These are phyloP conservation scores for Irpex sp. DNA, from an alignment of 1,284 basidiomycete species.

Conservation along the genomic window DNA sequence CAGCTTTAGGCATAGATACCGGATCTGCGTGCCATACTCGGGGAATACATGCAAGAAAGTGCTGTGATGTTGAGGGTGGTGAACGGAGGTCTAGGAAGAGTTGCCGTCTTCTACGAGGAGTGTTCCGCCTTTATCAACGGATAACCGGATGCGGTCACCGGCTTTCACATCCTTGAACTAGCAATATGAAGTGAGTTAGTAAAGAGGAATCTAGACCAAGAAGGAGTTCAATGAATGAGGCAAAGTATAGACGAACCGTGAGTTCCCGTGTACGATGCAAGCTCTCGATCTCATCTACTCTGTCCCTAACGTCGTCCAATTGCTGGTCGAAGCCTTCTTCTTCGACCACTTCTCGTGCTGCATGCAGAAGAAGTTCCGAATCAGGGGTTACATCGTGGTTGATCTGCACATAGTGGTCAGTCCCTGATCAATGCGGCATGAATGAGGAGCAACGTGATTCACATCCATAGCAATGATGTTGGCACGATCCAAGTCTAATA, in stretches of 20 bases:
- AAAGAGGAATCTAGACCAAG: background rate
- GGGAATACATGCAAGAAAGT: constrained; percentile 3
- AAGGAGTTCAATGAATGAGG: background rate
- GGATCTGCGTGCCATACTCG: background rate
- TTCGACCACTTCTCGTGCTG: constrained; percentile 64
- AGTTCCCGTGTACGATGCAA: constrained; percentile 69
- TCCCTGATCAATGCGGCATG: constrained; percentile 3
- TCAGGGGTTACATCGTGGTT: constrained; percentile 78
- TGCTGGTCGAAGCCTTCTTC: constrained; percentile 72
- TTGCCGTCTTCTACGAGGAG: constrained; percentile 19
- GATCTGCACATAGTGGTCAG: constrained; percentile 36
- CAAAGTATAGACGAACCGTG: constrained; percentile 43
- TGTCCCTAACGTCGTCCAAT: constrained; percentile 64
- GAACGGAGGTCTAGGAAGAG: background rate
- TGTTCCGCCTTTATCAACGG: constrained; percentile 58
- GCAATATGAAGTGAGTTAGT: background rate
- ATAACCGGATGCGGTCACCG: constrained; percentile 55
- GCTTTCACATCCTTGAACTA: constrained; percentile 61
- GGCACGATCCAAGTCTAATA: constrained; percentile 53
- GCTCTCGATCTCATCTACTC: constrained; percentile 75
- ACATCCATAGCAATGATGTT: constrained; percentile 82
- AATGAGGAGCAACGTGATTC: constrained; percentile 21
- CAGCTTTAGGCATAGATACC: background rate
- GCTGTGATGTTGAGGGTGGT: background rate
- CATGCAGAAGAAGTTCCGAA: constrained; percentile 70